phyloP scores from a whole-genome alignment of 73 alveolate genomes.

The Breviolum minutum region DNA sequence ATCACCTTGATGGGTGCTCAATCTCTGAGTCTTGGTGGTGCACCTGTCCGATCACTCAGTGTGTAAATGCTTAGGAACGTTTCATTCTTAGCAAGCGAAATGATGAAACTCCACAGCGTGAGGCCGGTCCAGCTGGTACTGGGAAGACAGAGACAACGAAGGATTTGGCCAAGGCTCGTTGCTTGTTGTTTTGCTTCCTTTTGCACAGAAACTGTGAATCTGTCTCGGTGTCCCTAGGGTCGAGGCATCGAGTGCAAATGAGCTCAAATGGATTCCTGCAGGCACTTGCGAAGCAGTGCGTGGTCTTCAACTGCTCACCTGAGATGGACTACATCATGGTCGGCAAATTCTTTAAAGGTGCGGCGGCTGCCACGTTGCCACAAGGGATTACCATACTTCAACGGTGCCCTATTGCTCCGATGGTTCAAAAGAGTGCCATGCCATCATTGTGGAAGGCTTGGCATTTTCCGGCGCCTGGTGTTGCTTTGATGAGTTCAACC shows the following conservation, averaged over 20 bases:
- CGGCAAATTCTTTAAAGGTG: constrained; percentile 99
- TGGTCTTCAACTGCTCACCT: constrained; percentile 99
- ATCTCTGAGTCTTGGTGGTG: constrained; percentile 88
- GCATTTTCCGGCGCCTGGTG: constrained; percentile 99
- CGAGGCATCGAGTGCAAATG: not conserved
- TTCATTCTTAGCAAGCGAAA: not conserved
- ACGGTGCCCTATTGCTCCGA: not conserved
- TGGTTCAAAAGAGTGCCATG: not conserved
- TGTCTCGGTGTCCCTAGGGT: not conserved
- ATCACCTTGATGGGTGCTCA: constrained; percentile 95
- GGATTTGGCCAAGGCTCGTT: constrained; percentile 96
- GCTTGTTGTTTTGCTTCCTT: not conserved
- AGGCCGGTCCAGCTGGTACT: constrained; percentile 98
- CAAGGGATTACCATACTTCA: no score
- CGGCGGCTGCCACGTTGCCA: not conserved
- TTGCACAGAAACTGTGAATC: not conserved
- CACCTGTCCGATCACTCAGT: constrained; percentile 88
- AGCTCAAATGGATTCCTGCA: constrained; percentile 2
- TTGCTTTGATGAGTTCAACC: constrained; percentile 99
- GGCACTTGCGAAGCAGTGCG: constrained; percentile 99
- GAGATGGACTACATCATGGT: constrained; percentile 99
- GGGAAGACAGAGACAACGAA: constrained; percentile 98
- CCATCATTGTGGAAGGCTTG: constrained; percentile 97
- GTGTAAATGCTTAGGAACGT: not conserved
- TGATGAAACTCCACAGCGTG: not conserved